These are phyloP conservation scores for Neonectria magnoliae DNA, from an alignment of 2,329 filamentous ascomycete genomes.

Conservation along the genomic window DNA sequence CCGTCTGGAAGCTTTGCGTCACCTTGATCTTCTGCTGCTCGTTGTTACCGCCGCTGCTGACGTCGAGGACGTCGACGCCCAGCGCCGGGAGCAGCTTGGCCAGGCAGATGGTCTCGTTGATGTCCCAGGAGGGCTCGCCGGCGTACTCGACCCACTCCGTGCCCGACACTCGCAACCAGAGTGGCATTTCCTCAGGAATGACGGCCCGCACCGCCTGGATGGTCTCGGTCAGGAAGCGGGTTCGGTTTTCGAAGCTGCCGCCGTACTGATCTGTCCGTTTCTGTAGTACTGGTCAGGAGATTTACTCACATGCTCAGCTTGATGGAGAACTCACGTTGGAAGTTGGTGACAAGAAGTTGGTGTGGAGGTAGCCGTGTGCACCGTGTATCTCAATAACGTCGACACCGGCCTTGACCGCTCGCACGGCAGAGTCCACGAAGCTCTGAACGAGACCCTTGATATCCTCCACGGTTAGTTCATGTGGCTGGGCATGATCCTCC, in stretches of 20 bases:
- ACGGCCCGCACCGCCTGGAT: slow-evolving; percentile 60
- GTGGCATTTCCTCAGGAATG: slow-evolving; percentile 64
- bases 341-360: slow-evolving; percentile 70
- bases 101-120: slow-evolving; percentile 63
- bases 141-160: slow-evolving; percentile 70
- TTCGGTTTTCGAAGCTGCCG: slow-evolving; percentile 72
- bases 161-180: slow-evolving; percentile 68
- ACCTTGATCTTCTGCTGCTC: slow-evolving; percentile 67
- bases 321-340: slow-evolving; percentile 57
- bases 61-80: slow-evolving; percentile 86
- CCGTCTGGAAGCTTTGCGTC: slow-evolving; percentile 77
- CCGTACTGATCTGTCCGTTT: slow-evolving; percentile 72
- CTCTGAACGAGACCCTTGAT: slow-evolving; percentile 72
- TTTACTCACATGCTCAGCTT: too few relatives aligned
- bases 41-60: slow-evolving; percentile 80
- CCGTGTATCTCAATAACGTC: slow-evolving; percentile 78
- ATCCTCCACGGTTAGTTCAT: slow-evolving; percentile 73
- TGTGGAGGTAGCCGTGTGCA: slow-evolving; percentile 74
- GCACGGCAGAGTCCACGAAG: slow-evolving; percentile 67
- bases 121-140: slow-evolving; percentile 67
- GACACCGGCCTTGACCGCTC: slow-evolving; percentile 75
- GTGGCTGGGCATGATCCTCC: slow-evolving; percentile 68
- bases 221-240: slow-evolving; percentile 67
- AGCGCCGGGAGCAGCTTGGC: slow-evolving; percentile 69
- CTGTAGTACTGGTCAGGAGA: slow-evolving; percentile 39